Conservation (phyloP, 2,329 filamentous ascomycete genomes). For the Hirsutella minnesotensis region DNA sequence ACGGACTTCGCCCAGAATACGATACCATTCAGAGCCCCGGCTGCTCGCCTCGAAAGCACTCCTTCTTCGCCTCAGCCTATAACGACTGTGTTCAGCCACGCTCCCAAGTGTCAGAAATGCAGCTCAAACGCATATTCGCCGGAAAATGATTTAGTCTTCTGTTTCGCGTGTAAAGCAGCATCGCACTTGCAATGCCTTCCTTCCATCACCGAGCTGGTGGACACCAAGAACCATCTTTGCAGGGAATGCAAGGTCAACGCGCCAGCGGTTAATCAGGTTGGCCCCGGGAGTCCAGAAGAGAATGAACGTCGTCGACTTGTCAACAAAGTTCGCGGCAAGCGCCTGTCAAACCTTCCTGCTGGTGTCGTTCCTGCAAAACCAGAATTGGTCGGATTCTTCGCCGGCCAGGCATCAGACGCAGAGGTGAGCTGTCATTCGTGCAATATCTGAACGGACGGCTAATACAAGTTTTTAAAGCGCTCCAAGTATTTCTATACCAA, state of each 20-base stretch:
- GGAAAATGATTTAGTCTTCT: conserved; percentile 7
- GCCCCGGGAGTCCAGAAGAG: conserved; percentile 3
- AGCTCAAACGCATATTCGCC: conserved; percentile 1
- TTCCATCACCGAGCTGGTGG: conserved; percentile 2
- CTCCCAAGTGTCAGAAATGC: conserved; percentile 8
- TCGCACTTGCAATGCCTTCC: conserved; percentile 15
- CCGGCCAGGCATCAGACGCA: conserved; percentile 19
- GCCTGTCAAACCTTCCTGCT: conserved; percentile 19
- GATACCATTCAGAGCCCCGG: conserved; percentile 14
- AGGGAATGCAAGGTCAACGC: conserved; percentile 6
- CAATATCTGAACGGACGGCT: not conserved
- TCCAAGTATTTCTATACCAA: conserved; percentile 26
- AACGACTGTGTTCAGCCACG: not conserved
- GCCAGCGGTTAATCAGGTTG: not conserved
- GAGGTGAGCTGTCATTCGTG: conserved; percentile 15
- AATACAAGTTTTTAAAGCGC: conserved; percentile 15
- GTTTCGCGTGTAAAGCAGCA: conserved; percentile 9
- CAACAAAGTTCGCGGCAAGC: conserved; percentile 17
- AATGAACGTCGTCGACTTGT: conserved; percentile 14
- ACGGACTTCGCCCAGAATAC: conserved; percentile 21
- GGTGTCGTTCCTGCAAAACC: conserved; percentile 21
- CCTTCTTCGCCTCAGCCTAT: not conserved
- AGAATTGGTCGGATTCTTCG: conserved; percentile 25
- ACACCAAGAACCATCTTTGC: conserved; percentile 8
- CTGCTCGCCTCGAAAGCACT: not conserved